Evolutionary conservation across 495 filamentous ascomycete genomes (phyloP).

Genomic region (Xylaria longipes): DNA sequence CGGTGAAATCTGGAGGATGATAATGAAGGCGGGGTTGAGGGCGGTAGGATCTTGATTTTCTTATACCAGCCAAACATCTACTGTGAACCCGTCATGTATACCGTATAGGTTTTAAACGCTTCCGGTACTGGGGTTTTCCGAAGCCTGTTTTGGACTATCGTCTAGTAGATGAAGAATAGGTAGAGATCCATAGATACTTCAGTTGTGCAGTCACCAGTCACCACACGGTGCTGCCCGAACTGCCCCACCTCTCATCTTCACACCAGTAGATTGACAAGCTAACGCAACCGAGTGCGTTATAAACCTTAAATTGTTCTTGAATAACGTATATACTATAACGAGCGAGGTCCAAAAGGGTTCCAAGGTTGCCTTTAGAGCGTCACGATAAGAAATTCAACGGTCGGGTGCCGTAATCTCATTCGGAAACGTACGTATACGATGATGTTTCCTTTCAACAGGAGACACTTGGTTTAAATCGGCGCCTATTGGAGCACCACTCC

Average conservation of each 20-base stretch:
- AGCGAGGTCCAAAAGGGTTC: background rate
- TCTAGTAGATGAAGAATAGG: background rate
- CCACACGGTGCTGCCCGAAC: background rate
- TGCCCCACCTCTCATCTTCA: conserved; percentile 11
- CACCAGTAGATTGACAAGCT: background rate
- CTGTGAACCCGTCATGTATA: background rate
- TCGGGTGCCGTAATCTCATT: background rate
- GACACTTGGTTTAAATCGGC: background rate
- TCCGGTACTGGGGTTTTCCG: too few relatives aligned
- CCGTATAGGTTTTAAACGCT: background rate
- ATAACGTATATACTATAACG: background rate
- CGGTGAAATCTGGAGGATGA: background rate
- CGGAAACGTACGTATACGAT: background rate
- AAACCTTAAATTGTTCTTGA: background rate
- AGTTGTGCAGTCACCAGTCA: conserved; percentile 6
- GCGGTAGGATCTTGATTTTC: background rate
- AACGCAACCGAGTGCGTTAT: background rate
- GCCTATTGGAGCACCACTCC: background rate
- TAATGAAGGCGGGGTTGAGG: conserved; percentile 9
- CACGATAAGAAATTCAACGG: background rate
- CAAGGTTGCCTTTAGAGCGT: too few relatives aligned
- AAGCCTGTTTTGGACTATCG: background rate
- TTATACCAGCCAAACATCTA: background rate
- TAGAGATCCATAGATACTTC: background rate
- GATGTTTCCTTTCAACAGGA: background rate